Conservation (phyloP, 305 asterid species). For the Withania somnifera region DNA sequence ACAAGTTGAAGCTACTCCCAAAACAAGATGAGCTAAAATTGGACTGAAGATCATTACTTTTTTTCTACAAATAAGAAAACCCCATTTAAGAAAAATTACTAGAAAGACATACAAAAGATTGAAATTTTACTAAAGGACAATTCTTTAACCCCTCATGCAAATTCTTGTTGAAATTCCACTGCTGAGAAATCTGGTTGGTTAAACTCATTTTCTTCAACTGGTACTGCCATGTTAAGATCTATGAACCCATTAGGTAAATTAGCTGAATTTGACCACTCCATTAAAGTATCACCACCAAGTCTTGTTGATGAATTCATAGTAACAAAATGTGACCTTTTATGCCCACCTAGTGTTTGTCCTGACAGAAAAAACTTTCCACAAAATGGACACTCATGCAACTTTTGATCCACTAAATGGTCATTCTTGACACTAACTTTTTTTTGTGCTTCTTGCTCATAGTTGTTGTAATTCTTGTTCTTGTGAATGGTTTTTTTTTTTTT, state of each 20-base stretch:
- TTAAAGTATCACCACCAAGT: slow-evolving; percentile 5
- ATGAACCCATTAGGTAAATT: slow-evolving; percentile 11
- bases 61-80: slow-evolving; percentile 5
- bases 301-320: not conserved
- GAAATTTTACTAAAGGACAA: not conserved
- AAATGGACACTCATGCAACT: slow-evolving; percentile 29
- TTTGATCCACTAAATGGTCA: not conserved
- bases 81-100: not conserved
- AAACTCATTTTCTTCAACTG: slow-evolving; percentile 20
- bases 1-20: slow-evolving; percentile 7
- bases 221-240: slow-evolving; percentile 38
- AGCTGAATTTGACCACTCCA: slow-evolving; percentile 8
- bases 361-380: slow-evolving; percentile 31
- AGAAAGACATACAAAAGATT: not conserved
- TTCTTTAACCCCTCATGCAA: not conserved
- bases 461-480: not conserved
- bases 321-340: slow-evolving; percentile 29
- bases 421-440: no score
- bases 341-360: slow-evolving; percentile 43
- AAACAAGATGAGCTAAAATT: not conserved
- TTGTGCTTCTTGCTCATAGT: not conserved
- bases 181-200: slow-evolving; percentile 11
- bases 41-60: not conserved
- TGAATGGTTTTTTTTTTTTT: no score
- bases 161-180: not conserved